Conservation (phyloP, 345 rosid genomes). For the Bretschneidera sinensis region DNA sequence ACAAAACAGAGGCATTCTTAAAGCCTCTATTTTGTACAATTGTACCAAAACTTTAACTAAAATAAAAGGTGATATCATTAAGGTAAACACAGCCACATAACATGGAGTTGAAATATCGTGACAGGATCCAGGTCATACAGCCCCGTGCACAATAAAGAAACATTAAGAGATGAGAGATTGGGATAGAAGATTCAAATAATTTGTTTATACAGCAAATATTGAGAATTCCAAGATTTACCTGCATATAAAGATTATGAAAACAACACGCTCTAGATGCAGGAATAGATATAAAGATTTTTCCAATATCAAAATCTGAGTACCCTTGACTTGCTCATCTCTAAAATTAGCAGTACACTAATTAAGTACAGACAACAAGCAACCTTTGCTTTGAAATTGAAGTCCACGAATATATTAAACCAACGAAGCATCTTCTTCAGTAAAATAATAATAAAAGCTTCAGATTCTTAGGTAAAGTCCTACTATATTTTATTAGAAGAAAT, state of each 20-base stretch:
- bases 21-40: too few species aligned
- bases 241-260: conserved; percentile 5
- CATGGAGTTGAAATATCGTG: conserved; percentile 7
- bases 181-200: conserved; percentile 44
- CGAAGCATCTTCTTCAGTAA: conserved; percentile 27
- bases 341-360: conserved; percentile 7
- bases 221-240: conserved; percentile 20
- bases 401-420: conserved; percentile 8
- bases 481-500: conserved; percentile 5
- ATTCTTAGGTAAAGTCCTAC: conserved; percentile 23
- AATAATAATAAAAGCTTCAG: conserved; percentile 28
- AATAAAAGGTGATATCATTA: not conserved
- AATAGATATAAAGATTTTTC: conserved; percentile 5
- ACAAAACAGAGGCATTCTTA: too few species aligned
- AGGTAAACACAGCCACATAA: not conserved
- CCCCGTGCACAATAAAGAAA: conserved; percentile 4
- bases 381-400: conserved; percentile 25
- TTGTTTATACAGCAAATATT: conserved; percentile 24
- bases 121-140: conserved; percentile 13
- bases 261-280: too few species aligned
- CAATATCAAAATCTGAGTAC: conserved; percentile 3
- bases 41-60: too few species aligned
- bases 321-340: conserved; percentile 18
- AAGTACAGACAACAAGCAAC: conserved; percentile 23
- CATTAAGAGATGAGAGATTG: conserved; percentile 10